Conservation (phyloP, 768 basidiomycete species). For the Punctularia strigosozonata region DNA sequence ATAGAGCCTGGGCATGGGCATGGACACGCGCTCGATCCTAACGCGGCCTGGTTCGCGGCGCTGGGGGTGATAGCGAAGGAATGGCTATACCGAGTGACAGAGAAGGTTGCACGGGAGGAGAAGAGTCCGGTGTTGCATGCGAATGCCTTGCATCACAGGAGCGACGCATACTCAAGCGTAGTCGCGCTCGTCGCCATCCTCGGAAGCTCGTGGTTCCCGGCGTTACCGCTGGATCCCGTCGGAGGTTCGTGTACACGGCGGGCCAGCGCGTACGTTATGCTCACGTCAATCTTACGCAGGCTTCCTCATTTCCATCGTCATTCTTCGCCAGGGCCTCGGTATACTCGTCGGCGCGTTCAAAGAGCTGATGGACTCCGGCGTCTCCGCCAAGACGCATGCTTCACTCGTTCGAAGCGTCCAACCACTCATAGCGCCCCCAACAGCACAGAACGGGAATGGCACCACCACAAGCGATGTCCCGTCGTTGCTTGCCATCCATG, state of each 20-base stretch:
- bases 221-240: conserved; percentile 84
- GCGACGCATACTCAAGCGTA: conserved; percentile 86
- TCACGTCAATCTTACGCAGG: conserved; percentile 29
- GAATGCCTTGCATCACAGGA: conserved; percentile 97
- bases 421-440: conserved; percentile 33
- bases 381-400: conserved; percentile 41
- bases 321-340: conserved; percentile 64
- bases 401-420: conserved; percentile 45
- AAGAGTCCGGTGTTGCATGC: conserved; percentile 84
- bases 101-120: conserved; percentile 83
- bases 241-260: conserved; percentile 57
- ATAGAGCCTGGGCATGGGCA: conserved; percentile 23
- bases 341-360: conserved; percentile 60
- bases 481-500: conserved; percentile 30
- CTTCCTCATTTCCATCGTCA: conserved; percentile 80
- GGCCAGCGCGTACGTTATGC: conserved; percentile 3
- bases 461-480: conserved; percentile 2
- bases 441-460: too few relatives aligned
- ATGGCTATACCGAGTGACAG: conserved; percentile 85
- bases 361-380: conserved; percentile 78
- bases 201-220: conserved; percentile 77
- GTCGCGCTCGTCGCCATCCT: conserved; percentile 91
- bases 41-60: conserved; percentile 95
- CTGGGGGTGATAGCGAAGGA: conserved; percentile 77
- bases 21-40: conserved; percentile 61